These are phyloP conservation scores for Datura wrightii DNA, from an alignment of 257 asterid genomes.

Conservation along the genomic window DNA sequence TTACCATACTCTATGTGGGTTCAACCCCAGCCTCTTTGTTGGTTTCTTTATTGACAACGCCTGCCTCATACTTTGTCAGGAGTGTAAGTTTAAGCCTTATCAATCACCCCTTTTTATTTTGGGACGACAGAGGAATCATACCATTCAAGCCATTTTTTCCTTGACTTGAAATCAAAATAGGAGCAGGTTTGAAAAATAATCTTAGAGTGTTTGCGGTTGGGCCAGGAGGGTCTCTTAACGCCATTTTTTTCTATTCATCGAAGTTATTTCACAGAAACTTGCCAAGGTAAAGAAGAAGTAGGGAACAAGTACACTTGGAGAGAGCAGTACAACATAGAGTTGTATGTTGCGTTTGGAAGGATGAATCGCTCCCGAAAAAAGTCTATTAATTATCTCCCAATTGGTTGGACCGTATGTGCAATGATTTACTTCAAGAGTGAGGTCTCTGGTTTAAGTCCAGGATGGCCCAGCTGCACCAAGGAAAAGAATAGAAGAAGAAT, in stretches of 20 bases:
- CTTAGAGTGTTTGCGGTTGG: no score
- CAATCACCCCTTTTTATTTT: no score
- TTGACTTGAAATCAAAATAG: no score
- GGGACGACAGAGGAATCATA: no score
- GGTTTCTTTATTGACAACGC: no score
- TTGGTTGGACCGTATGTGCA: not conserved
- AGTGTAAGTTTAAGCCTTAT: no score
- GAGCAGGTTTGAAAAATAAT: no score
- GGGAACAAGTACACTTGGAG: conserved; percentile 28
- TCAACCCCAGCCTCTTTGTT: no score
- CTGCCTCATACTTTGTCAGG: no score
- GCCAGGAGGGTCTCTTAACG: not conserved
- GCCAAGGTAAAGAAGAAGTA: not conserved
- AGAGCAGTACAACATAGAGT: conserved; percentile 25
- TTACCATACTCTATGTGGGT: no score
- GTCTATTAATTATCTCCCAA: no score
- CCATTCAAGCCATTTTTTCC: no score
- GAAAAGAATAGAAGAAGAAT: conserved; percentile 14
- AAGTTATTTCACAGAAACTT: not conserved
- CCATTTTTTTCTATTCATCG: not conserved
- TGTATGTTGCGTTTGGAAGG: not conserved
- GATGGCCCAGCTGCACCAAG: not conserved
- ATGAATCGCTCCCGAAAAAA: not conserved
- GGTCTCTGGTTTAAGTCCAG: not conserved
- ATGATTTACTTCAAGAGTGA: not conserved